Percentiles rank a stretch among this genome's conserved stretches.
These are phyloP conservation scores for Ramaria sp. DNA, from an alignment of 768 basidiomycete genomes.

Conservation along the genomic window DNA sequence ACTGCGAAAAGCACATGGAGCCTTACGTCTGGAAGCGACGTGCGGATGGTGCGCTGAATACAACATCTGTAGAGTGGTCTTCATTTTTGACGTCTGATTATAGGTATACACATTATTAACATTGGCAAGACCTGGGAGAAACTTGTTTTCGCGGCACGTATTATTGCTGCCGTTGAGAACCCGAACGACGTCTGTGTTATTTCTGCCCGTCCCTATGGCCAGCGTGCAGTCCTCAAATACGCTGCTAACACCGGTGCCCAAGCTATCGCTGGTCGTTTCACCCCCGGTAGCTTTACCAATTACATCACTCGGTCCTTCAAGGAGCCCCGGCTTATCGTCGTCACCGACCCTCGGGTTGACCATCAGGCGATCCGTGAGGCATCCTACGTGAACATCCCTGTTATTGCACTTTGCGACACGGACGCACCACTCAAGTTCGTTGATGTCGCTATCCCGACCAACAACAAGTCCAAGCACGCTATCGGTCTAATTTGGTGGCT, in stretches of 20 bases:
- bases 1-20: constrained; percentile 99
- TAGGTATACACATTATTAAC: constrained; percentile 95
- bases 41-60: constrained; percentile 64
- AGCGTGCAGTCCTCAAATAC: constrained; percentile 98
- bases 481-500: constrained; percentile 98
- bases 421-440: constrained; percentile 97
- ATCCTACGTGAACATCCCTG: constrained; percentile 99
- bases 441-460: constrained; percentile 96
- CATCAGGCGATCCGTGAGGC: constrained; percentile 99
- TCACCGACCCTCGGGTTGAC: constrained; percentile 98
- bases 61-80: background rate
- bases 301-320: constrained; percentile 99
- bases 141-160: constrained; percentile 92
- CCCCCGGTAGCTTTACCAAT: constrained; percentile 98
- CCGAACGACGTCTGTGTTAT: constrained; percentile 97
- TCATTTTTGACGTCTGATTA: background rate
- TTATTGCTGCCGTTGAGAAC: constrained; percentile 97
- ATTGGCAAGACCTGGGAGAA: constrained; percentile 99
- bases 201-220: constrained; percentile 96
- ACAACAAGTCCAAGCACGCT: constrained; percentile 98
- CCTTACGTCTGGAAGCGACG: constrained; percentile 97
- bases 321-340: constrained; percentile 96
- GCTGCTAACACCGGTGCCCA: constrained; percentile 97
- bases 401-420: constrained; percentile 97
- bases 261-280: constrained; percentile 98